Percentiles rank a stretch among this genome's conserved stretches.
Conservation (phyloP, 345 rosid species). For the Populus nigra region DNA sequence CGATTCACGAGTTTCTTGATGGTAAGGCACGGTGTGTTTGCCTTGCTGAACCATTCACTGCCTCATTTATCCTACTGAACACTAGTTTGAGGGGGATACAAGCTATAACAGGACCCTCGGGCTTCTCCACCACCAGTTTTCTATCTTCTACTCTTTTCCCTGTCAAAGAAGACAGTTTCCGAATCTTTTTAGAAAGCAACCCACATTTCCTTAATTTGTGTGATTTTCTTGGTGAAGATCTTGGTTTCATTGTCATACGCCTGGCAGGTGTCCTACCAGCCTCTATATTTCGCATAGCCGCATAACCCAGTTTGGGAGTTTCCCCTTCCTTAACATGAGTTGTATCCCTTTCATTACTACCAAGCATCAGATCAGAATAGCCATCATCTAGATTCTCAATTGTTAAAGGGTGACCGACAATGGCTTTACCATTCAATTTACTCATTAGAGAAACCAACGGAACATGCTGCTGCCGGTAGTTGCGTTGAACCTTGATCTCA, state of each 20-base stretch:
- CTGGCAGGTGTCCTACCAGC: conserved; percentile 37
- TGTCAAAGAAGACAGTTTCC: conserved; percentile 77
- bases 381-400: conserved; percentile 50
- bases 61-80: conserved; percentile 87
- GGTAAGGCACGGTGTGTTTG: conserved; percentile 17
- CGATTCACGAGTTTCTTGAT: conserved; percentile 15
- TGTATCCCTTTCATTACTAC: conserved; percentile 25
- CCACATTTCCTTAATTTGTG: conserved; percentile 35
- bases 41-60: conserved; percentile 60
- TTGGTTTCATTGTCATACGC: conserved; percentile 18
- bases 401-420: conserved; percentile 75
- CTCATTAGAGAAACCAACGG: conserved; percentile 91
- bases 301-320: conserved; percentile 18
- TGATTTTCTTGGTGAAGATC: conserved; percentile 16
- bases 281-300: conserved; percentile 27
- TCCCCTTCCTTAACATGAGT: background rate
- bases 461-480: conserved; percentile 63
- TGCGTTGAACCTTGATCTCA: conserved; percentile 68
- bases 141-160: conserved; percentile 46
- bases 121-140: conserved; percentile 48
- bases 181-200: conserved; percentile 55
- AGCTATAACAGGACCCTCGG: conserved; percentile 59
- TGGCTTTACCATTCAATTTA: conserved; percentile 73
- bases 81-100: conserved; percentile 87
- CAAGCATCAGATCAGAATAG: conserved; percentile 25